Conservation (phyloP, 139 green algal genomes). For the Haematococcus lacustris region DNA sequence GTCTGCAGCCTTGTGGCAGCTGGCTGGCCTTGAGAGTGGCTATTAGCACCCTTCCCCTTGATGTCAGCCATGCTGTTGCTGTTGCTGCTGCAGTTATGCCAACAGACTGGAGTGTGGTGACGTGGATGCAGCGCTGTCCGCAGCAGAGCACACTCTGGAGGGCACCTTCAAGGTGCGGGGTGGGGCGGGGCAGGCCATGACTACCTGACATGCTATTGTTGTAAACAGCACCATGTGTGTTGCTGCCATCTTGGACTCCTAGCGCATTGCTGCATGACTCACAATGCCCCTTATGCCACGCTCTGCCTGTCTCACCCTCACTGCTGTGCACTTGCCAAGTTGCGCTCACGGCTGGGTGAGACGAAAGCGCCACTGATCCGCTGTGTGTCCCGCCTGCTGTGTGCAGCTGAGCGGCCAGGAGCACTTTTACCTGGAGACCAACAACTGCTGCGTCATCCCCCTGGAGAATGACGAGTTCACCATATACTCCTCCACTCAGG, state of each 20-base stretch:
- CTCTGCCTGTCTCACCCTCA: no score
- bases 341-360: no score
- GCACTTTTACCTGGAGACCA: constrained; percentile 97
- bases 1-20: no score
- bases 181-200: neutral
- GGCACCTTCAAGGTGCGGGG: constrained; percentile 35
- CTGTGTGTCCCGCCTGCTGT: no score
- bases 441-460: constrained; percentile 67
- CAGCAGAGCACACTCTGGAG: constrained; percentile 37
- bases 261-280: no score
- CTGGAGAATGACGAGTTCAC: constrained; percentile 80
- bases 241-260: no score
- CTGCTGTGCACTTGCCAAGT: no score
- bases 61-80: no score
- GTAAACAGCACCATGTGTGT: neutral
- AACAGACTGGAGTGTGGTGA: constrained; percentile 57
- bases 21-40: no score
- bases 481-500: constrained; percentile 73
- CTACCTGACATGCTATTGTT: neutral
- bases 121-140: constrained; percentile 57
- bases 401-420: constrained; percentile 78
- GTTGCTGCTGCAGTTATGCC: constrained; percentile 29
- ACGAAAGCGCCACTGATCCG: no score
- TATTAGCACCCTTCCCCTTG: no score
- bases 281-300: no score